These are phyloP conservation scores for Fusarium chlamydosporum DNA, from an alignment of 2,329 filamentous ascomycete genomes.

Conservation along the genomic window DNA sequence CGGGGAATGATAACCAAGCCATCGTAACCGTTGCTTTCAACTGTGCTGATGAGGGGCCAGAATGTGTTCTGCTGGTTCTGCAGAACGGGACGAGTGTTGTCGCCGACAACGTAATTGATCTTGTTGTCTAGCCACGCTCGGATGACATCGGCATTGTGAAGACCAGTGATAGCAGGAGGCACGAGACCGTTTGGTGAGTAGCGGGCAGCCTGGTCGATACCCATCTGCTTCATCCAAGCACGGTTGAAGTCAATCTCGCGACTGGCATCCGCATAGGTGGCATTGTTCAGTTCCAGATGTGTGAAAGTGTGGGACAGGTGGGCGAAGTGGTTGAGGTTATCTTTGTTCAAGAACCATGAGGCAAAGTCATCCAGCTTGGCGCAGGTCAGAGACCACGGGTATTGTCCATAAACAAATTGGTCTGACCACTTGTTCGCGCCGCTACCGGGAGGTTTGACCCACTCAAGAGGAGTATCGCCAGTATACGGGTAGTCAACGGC, in stretches of 20 bases:
- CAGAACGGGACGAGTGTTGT: constrained; percentile 32
- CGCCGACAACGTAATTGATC: constrained; percentile 32
- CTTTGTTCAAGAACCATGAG: constrained; percentile 30
- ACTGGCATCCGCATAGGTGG: constrained; percentile 34
- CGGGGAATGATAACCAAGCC: constrained; percentile 33
- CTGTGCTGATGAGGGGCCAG: constrained; percentile 37
- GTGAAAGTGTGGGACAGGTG: constrained; percentile 40
- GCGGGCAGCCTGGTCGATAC: constrained; percentile 28
- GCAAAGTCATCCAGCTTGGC: constrained; percentile 36
- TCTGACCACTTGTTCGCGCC: constrained; percentile 31
- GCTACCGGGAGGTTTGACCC: constrained; percentile 23
- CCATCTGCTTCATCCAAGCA: constrained; percentile 33
- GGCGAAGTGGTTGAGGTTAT: constrained; percentile 37
- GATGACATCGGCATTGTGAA: constrained; percentile 40
- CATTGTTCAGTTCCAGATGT: constrained; percentile 38
- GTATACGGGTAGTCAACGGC: constrained; percentile 28
- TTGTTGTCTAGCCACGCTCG: constrained; percentile 36
- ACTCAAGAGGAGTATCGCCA: constrained; percentile 32
- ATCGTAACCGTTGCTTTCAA: constrained; percentile 34
- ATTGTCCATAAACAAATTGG: constrained; percentile 15
- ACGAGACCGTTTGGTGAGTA: constrained; percentile 34
- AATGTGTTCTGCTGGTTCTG: constrained; percentile 20
- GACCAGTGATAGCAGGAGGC: constrained; percentile 38
- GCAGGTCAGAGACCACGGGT: constrained; percentile 32
- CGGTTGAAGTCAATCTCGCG: constrained; percentile 40